Evolutionary conservation across 805 yeast genomes (phyloP).

Genomic region (Saccharomycopsis sp.): DNA sequence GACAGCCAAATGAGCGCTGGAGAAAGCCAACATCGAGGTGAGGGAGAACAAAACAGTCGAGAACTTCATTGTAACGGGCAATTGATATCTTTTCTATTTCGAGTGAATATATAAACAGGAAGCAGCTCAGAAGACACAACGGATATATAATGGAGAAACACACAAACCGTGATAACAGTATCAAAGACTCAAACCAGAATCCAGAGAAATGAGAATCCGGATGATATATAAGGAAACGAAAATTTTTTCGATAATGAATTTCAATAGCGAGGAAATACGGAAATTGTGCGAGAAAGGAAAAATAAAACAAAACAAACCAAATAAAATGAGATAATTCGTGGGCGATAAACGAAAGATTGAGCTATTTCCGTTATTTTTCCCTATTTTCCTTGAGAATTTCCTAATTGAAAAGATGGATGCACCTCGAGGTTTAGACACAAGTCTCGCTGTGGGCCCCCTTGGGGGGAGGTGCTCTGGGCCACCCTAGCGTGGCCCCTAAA

Average conservation of each 20-base stretch:
- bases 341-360: background rate
- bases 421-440: too few relatives aligned
- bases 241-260: background rate
- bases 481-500: too few relatives aligned
- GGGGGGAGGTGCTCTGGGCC: background rate
- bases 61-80: background rate
- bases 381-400: background rate
- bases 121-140: background rate
- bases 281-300: background rate
- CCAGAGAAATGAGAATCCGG: background rate
- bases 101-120: background rate
- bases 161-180: background rate
- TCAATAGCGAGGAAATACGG: background rate
- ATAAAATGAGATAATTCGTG: background rate
- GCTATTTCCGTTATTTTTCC: background rate
- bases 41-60: background rate
- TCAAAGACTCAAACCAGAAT: background rate
- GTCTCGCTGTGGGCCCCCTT: too few relatives aligned
- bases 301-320: conserved; percentile 1
- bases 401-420: too few relatives aligned
- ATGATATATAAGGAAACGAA: background rate
- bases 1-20: background rate
- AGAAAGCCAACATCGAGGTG: background rate
- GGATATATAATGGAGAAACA: background rate
- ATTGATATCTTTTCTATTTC: background rate